Percentiles rank a stretch among this genome's conserved stretches.
phyloP scores from a whole-genome alignment of 1,284 basidiomycete species.

The Ganoderma boninense region DNA sequence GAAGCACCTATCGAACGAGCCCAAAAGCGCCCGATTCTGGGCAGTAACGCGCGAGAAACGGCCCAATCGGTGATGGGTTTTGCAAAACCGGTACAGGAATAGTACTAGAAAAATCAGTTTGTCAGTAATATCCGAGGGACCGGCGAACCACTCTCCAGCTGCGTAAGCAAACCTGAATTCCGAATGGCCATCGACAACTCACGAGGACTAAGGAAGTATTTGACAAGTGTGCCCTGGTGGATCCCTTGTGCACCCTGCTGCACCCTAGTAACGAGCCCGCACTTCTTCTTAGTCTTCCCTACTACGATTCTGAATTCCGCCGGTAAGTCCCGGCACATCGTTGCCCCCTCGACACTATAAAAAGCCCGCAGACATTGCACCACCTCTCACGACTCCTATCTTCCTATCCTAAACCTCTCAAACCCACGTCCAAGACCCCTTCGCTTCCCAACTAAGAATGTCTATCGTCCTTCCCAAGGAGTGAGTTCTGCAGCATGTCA shows the following conservation, averaged over 20 bases:
- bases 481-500: slow-evolving; percentile 35
- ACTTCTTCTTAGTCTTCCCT: background rate
- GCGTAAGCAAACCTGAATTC: background rate
- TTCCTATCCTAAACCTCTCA: slow-evolving; percentile 1
- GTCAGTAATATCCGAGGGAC: too few species aligned
- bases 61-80: too few species aligned
- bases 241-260: background rate
- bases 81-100: too few species aligned
- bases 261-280: background rate
- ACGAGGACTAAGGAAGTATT: background rate
- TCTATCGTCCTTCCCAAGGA: slow-evolving; percentile 46
- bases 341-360: background rate
- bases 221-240: background rate
- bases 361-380: background rate
- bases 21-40: too few species aligned
- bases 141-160: too few species aligned
- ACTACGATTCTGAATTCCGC: background rate
- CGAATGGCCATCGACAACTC: background rate
- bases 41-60: too few species aligned
- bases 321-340: background rate
- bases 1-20: too few species aligned
- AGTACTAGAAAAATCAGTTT: too few species aligned
- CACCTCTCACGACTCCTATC: slow-evolving; percentile 3
- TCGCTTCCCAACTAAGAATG: slow-evolving; percentile 30
- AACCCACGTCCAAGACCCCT: background rate